Evolutionary conservation across 1,284 basidiomycete genomes (phyloP).

Genomic region (Malassezia pachydermatis): DNA sequence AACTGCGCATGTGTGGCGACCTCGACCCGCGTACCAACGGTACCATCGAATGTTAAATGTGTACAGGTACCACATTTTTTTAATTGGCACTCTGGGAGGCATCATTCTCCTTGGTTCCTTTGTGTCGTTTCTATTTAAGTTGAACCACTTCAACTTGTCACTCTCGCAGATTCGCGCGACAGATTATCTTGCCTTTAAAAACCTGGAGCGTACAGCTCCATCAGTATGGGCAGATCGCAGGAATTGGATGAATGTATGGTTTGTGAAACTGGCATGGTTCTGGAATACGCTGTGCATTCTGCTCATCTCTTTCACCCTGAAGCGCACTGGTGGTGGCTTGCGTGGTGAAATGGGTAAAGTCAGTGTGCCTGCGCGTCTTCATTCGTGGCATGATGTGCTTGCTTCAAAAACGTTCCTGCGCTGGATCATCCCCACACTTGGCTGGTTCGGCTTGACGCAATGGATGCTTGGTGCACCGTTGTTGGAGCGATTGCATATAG

Average conservation of each 20-base stretch:
- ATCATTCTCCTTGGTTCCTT: conserved; percentile 3
- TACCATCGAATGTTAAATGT: conserved; percentile 5
- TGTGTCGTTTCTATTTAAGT: background rate
- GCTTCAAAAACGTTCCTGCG: conserved; percentile 2
- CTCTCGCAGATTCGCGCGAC: conserved; percentile 1
- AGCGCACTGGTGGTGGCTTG: conserved; percentile 3
- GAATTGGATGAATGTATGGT: conserved; percentile 71
- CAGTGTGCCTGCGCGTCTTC: background rate
- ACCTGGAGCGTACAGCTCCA: conserved; percentile 2
- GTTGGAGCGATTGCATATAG: conserved; percentile 62
- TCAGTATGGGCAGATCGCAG: conserved; percentile 53
- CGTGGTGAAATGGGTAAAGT: conserved; percentile 8
- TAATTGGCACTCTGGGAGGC: background rate
- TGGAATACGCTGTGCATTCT: conserved; percentile 57
- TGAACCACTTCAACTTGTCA: conserved; percentile 5
- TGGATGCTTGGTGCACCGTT: conserved; percentile 90
- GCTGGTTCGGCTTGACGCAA: conserved; percentile 51
- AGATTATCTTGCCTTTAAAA: conserved; percentile 1
- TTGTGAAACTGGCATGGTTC: conserved; percentile 83
- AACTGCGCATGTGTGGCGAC: no score
- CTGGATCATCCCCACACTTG: conserved; percentile 21
- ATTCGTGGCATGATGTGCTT: background rate
- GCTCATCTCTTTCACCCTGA: conserved; percentile 18
- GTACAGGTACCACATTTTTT: conserved; percentile 6
- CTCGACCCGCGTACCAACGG: no score